Evolutionary conservation across 2,329 filamentous ascomycete genomes (phyloP).

Genomic region (Pleoardoris graminearum): DNA sequence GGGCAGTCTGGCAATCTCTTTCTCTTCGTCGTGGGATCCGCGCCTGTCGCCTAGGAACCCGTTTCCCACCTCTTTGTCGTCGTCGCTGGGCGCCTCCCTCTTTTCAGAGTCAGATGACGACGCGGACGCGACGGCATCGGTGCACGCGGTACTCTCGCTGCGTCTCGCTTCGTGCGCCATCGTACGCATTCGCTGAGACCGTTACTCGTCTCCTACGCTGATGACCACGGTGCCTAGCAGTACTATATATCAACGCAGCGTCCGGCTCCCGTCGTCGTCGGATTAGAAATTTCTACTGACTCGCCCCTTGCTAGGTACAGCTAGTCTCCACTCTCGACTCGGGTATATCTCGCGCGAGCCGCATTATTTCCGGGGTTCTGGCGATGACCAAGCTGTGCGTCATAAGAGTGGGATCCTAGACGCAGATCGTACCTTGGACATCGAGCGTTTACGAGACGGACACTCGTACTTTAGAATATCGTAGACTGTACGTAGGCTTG

Average conservation of each 20-base stretch:
- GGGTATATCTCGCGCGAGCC: slow-evolving; percentile 4
- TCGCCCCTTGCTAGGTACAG: too few species aligned
- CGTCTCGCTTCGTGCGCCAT: slow-evolving; percentile 3
- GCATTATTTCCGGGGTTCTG: background rate
- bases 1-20: background rate
- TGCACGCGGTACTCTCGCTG: background rate
- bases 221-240: too few species aligned
- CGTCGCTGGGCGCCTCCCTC: background rate
- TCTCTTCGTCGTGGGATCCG: too few species aligned
- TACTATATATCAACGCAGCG: background rate
- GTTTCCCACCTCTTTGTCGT: background rate
- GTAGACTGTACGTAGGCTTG: too few species aligned
- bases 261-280: background rate
- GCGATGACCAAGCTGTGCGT: slow-evolving; percentile 5
- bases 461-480: too few species aligned
- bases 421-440: background rate
- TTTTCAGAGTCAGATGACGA: background rate
- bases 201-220: background rate
- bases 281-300: slow-evolving; percentile 1
- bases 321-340: background rate
- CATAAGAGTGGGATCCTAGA: background rate
- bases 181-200: background rate
- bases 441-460: too few species aligned
- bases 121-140: background rate
- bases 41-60: background rate